Evolutionary conservation across 805 yeast genomes (phyloP), one percentile per base, ranked within the genome.

Genomic region (Kazachstania kunashirensis): DNA sequence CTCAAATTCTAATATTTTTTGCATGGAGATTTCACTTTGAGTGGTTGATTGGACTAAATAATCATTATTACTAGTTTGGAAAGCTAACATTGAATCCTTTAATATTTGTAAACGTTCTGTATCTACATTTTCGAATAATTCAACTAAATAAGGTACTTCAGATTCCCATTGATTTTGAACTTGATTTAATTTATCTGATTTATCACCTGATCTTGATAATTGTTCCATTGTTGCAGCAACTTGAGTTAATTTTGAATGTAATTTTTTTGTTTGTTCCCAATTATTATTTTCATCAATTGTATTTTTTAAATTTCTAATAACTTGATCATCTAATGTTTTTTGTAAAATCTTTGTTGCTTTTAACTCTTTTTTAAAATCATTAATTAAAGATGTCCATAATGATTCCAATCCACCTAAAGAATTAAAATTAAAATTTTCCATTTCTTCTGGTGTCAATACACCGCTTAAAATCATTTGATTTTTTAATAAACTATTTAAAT

Each of bases 141-240:
- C 79, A 52, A 83, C 80, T 29, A 81, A 74, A 38, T 70, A 75
- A 2, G 94, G 89, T 2, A 92, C 89, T 54, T 78, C 77, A 37
- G 73, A 64, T 43, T 77, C 78, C 95, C 95, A 85, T 48, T 73
- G 71, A 24, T 65, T 65, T 36, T 71, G 76, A 23, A 75, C 69
- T 33, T 60, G 55, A 12, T 51, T 56, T 33, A 63, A 58, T 44
- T 62, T 71, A 59, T 50, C 61, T 44, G 55, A 64, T 45, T 62
- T 66, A 64, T 55, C 55, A 32, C 42, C 40, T 45, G 45, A 64
- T 63, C 37, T 62, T 59, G 41, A 2, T 27, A 59, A 35, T 63
- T 63, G 13, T 62, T 66, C 73, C 40, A 62, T 58, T 14, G 46
- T 49, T 32, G 60, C 61, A 6, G 73, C 73, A 25, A 70, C 57